Evolutionary conservation across 2,329 filamentous ascomycete species (phyloP).

Genomic region (Calonectria leucothoes): DNA sequence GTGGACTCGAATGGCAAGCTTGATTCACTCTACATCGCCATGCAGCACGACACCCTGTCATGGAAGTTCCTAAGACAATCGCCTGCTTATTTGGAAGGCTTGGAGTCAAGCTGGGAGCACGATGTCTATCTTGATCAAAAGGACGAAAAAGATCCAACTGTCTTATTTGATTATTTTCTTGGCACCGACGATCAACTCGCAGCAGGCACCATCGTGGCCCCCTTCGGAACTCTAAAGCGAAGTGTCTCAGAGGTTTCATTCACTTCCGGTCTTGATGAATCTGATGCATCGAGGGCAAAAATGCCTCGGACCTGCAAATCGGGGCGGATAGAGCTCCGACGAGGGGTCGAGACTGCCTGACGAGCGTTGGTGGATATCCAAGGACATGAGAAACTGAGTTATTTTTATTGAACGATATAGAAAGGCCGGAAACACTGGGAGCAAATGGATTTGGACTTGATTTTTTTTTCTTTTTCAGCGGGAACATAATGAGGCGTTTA

Average conservation of each 20-base stretch:
- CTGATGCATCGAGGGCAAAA: constrained; percentile 50
- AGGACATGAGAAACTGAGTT: constrained; percentile 17
- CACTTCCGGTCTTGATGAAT: constrained; percentile 46
- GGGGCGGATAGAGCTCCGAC: constrained; percentile 52
- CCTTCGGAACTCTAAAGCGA: constrained; percentile 58
- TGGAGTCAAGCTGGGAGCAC: constrained; percentile 66
- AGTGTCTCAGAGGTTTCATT: constrained; percentile 64
- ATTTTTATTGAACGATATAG: constrained; percentile 19
- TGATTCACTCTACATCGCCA: constrained; percentile 70
- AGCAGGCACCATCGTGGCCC: constrained; percentile 36
- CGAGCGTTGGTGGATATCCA: not conserved
- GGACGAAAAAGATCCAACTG: constrained; percentile 38
- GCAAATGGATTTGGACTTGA: constrained; percentile 9
- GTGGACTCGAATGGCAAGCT: constrained; percentile 65
- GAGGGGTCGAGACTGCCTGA: constrained; percentile 40
- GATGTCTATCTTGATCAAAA: constrained; percentile 61
- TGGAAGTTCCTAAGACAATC: constrained; percentile 65
- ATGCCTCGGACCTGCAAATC: constrained; percentile 54
- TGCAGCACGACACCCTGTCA: constrained; percentile 64
- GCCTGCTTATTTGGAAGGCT: constrained; percentile 61
- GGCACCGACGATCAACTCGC: constrained; percentile 35
- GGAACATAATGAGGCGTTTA: constrained; percentile 25
- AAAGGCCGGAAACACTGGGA: constrained; percentile 19
- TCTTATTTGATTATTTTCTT: constrained; percentile 21
- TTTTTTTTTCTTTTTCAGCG: not conserved